Percentiles rank a stretch among this genome's conserved stretches.
Conservation (phyloP, 345 rosid genomes). For the Populus euphratica region DNA sequence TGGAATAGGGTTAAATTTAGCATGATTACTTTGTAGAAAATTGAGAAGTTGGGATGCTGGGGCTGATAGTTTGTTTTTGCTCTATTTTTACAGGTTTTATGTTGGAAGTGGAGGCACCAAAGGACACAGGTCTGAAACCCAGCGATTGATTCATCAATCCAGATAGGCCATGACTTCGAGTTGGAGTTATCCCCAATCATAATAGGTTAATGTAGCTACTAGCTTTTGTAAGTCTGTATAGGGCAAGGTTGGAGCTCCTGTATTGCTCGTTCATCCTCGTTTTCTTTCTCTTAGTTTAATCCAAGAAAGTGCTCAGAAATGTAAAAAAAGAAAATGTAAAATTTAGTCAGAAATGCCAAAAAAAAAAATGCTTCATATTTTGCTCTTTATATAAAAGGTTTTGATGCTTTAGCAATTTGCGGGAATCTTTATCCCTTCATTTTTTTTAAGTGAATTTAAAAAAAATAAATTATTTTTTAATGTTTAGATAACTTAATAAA, state of each 20-base stretch:
- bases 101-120: slow-evolving; percentile 31
- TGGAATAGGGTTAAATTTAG: not conserved
- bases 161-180: not conserved
- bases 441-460: too few relatives aligned
- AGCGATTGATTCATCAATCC: slow-evolving; percentile 39
- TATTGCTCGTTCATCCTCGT: slow-evolving; percentile 36
- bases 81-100: slow-evolving; percentile 26
- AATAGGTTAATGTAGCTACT: slow-evolving; percentile 30
- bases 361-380: not conserved
- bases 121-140: slow-evolving; percentile 24
- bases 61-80: not conserved
- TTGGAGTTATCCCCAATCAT: slow-evolving; percentile 19
- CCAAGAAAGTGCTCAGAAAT: slow-evolving; percentile 21
- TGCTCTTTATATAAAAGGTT: not conserved
- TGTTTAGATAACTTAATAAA: too few relatives aligned
- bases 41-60: not conserved
- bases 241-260: slow-evolving; percentile 43
- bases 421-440: not conserved
- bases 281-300: slow-evolving; percentile 26
- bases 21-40: not conserved
- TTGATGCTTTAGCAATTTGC: not conserved
- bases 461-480: too few relatives aligned
- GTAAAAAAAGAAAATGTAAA: slow-evolving; percentile 32
- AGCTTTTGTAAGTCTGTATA: slow-evolving; percentile 33
- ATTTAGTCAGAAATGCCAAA: slow-evolving; percentile 5